Evolutionary conservation across 805 yeast species (phyloP).

Genomic region (Cyberlindnera mississippiensis): DNA sequence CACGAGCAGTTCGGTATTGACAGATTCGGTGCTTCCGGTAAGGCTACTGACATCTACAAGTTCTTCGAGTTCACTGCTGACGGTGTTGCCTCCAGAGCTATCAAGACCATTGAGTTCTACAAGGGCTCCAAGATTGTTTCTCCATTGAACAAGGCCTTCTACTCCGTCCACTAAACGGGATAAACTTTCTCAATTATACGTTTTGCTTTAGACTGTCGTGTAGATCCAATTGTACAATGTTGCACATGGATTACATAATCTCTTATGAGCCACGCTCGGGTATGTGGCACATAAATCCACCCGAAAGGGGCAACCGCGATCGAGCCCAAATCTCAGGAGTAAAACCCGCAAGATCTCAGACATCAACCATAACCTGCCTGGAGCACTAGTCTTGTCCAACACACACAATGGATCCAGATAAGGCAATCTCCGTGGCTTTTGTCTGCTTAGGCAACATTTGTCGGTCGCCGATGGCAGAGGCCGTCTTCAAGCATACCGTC

Average conservation of each 20-base stretch:
- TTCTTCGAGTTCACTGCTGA: slow-evolving; percentile 88
- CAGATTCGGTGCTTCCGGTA: slow-evolving; percentile 96
- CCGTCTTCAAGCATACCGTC: slow-evolving; percentile 71
- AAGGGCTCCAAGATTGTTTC: slow-evolving; percentile 68
- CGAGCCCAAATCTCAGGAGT: not conserved
- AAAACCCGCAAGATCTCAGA: not conserved
- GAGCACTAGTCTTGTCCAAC: too few species aligned
- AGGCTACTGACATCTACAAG: slow-evolving; percentile 77
- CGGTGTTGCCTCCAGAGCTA: slow-evolving; percentile 85
- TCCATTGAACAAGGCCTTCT: slow-evolving; percentile 79
- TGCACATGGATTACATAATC: not conserved
- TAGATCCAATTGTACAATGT: not conserved
- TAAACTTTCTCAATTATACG: too few species aligned
- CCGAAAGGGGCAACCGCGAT: not conserved
- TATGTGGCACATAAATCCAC: too few species aligned
- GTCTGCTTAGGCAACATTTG: slow-evolving; percentile 92
- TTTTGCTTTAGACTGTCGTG: too few species aligned
- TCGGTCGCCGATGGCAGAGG: slow-evolving; percentile 98
- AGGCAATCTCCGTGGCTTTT: slow-evolving; percentile 64
- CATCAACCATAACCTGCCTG: not conserved
- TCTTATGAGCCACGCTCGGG: too few species aligned
- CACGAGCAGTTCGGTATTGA: slow-evolving; percentile 95
- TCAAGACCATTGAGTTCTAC: slow-evolving; percentile 76
- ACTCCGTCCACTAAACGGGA: slow-evolving; percentile 27
- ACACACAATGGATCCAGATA: not conserved